Evolutionary conservation across 2,329 filamentous ascomycete genomes (phyloP).

Genomic region (Biscogniauxia mediterranea): DNA sequence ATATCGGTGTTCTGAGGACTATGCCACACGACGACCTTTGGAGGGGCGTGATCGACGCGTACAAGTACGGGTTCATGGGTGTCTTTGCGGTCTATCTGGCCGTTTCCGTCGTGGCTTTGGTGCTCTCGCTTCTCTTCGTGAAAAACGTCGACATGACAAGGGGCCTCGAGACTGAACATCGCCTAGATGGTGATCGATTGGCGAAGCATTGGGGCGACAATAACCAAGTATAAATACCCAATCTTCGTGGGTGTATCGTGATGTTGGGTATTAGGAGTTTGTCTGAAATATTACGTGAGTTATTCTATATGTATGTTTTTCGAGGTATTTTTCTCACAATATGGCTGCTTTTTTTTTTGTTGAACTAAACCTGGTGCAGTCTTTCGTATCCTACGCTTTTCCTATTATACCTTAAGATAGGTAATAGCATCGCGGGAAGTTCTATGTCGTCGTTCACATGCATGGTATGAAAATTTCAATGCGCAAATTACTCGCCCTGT

Average conservation of each 20-base stretch:
- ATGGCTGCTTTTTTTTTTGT: no score
- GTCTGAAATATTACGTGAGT: no score
- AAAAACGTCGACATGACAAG: slow-evolving; percentile 24
- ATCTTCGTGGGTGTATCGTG: slow-evolving; percentile 38
- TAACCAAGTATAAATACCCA: slow-evolving; percentile 23
- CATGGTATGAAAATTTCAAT: no score
- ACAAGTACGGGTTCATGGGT: slow-evolving; percentile 24
- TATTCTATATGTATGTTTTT: no score
- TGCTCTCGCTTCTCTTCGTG: slow-evolving; percentile 20
- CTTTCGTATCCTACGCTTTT: no score
- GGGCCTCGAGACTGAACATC: slow-evolving; percentile 22
- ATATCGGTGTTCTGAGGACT: slow-evolving; percentile 19
- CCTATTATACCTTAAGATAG: no score
- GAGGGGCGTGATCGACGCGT: slow-evolving; percentile 19
- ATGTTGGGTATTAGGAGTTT: no score
- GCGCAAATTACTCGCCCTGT: no score
- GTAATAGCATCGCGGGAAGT: no score
- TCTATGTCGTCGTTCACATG: no score
- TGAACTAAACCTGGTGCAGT: no score
- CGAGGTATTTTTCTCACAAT: no score
- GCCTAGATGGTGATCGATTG: slow-evolving; percentile 17
- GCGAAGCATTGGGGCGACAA: slow-evolving; percentile 10
- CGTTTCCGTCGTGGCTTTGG: slow-evolving; percentile 20
- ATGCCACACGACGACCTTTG: slow-evolving; percentile 14
- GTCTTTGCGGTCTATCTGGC: slow-evolving; percentile 21